Base-by-base conservation (phyloP, 352 stramenopile genomes). In the Phytophthora megakarya region DNA sequence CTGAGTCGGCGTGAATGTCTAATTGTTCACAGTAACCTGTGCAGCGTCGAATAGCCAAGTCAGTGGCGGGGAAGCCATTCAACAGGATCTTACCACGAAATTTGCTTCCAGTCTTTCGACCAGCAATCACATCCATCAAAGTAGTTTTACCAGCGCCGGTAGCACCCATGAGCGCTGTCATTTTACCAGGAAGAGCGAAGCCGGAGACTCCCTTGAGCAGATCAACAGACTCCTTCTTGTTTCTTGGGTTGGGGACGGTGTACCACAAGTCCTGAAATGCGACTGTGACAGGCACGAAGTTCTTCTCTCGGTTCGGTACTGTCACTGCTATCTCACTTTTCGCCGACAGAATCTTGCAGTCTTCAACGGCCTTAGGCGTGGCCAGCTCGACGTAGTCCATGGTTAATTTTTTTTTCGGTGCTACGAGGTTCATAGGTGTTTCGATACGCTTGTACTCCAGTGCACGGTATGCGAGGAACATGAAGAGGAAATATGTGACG, bases 61-160 rank as follows among this genome's bases (percentile, higher is more conserved):
- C 67, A 3, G 62, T 78, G 12, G 67, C 73, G 4, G 47, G 43
- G 26, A 76, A 65, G 21, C 75, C 75, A 37, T 84, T 88, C 13
- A 70, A 58, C 22, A 85, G 30, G 18, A 94, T 82, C 2, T 88
- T 22, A 9, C 88, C 88, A 6, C 57, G 65, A 32, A 78, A 68
- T 12, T 74, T 78, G 25, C 93, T 92, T 28, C 76, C 80, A 18
- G 77, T 92, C 67, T 98, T 98, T 43, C 92, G 75, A 35, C 94
- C 69, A 23, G 93, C 88, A 48, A 98, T 90, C 3, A 98, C 90
- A 71, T 98, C 90, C 62, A 97, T 88, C 13, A 98, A 72, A 0
- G 93, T 98, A 12, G 92, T 97, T 64, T 98, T 97, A 1, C 92
- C 90, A 28, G 86, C 81, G 37, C 85, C 84, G 4, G 68, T 75